Conservation (phyloP, 148 eudicot genomes). For the Oxyria digyna region DNA sequence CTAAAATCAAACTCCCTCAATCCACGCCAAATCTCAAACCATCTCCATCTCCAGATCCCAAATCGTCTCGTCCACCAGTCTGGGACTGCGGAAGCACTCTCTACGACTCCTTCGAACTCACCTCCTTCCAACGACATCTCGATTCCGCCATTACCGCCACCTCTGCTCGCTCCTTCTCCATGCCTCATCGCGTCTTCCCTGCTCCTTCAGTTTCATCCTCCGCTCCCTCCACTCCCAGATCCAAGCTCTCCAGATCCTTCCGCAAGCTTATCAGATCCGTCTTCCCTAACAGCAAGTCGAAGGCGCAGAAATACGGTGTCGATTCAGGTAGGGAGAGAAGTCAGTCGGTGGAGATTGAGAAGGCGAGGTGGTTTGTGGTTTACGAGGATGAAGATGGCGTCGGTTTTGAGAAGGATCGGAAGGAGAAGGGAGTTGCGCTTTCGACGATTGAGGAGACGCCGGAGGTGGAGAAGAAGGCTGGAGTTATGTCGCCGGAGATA, state of each 20-base stretch:
- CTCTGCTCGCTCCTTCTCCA: constrained; percentile 39
- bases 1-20: not conserved
- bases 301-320: not conserved
- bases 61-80: constrained; percentile 15
- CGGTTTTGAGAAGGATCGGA: constrained; percentile 1
- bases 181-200: constrained; percentile 45
- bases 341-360: not conserved
- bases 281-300: constrained; percentile 21
- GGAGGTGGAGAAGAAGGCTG: constrained; percentile 3
- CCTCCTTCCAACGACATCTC: constrained; percentile 60
- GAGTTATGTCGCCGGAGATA: not conserved
- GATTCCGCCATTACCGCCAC: constrained; percentile 55
- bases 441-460: not conserved
- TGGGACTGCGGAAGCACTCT: constrained; percentile 86
- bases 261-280: constrained; percentile 51
- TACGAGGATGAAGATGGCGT: constrained; percentile 2
- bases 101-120: constrained; percentile 78
- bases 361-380: constrained; percentile 1
- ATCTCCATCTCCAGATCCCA: not conserved
- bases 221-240: constrained; percentile 13
- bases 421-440: not conserved
- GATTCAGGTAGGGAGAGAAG: not conserved
- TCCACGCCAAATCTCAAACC: not conserved
- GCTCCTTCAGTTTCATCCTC: constrained; percentile 5
- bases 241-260: constrained; percentile 50